Base-by-base conservation (phyloP, 1,139 yeast genomes). In the Casaregolazyma lundiana region DNA sequence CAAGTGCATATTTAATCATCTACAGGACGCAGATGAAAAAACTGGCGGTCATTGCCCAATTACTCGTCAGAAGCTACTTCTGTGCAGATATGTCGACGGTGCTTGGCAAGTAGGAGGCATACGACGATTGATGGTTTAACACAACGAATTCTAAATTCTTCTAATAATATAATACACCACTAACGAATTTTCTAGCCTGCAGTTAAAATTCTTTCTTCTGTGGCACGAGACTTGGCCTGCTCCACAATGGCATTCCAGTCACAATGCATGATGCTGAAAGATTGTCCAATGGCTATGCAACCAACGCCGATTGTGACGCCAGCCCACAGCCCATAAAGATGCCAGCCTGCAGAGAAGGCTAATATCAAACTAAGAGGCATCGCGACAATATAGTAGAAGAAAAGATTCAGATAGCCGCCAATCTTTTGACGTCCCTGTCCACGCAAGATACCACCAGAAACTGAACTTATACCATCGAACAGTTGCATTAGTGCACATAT, bases 351-450 rank as follows among this genome's bases (percentile, higher is more conserved):
- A 26, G 68, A 62, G 61, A 81, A 82, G 34, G 89, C 82, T 35
- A 88, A 69, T 1, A 74, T 59, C 49, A 85, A 64, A 0, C 90
- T 89, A 21, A 86, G 60, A 0, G 97, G 97, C 18, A 83, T 69
- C 1, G 84, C 88, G 46, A 81, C 63, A 2, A 71, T 63, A 62
- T 89, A 89, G 65, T 89, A 89, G 1, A 84, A 81, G 13, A 86
- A 65, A 48, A 89, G 71, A 60, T 88, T 89, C 41, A 89, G 75
- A 32, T 81, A 67, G 0, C 96, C 95, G 0, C 96, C 97, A 42
- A 87, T 73, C 46, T 79, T 78, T 63, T 90, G 97, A 60, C 81
- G 73, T 0, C 96, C 97, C 61, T 85, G 86, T 3, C 96, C 97
- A 51, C 97, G 71, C 45, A 89, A 66, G 42, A 88, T 78, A 1